Evolutionary conservation across 2,329 filamentous ascomycete genomes (phyloP).

Genomic region (Fusarium circinatum): DNA sequence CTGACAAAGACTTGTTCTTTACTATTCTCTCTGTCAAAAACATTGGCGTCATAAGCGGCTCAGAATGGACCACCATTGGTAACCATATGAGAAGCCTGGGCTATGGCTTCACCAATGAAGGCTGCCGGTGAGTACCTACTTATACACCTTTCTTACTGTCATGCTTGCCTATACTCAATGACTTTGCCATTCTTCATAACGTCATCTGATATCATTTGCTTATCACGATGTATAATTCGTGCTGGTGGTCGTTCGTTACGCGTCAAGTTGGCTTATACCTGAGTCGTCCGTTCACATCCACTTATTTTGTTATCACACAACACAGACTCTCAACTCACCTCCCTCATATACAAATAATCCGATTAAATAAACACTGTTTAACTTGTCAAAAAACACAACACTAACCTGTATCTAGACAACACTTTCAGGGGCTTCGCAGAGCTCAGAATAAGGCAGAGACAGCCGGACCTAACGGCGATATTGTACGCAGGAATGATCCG

Average conservation of each 20-base stretch:
- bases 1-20: slow-evolving; percentile 72
- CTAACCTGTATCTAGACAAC: slow-evolving; percentile 58
- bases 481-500: slow-evolving; percentile 58
- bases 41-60: slow-evolving; percentile 70
- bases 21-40: slow-evolving; percentile 71
- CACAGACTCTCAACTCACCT: background rate
- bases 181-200: background rate
- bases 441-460: slow-evolving; percentile 64
- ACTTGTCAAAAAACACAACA: background rate
- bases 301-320: background rate
- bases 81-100: slow-evolving; percentile 68
- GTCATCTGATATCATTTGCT: background rate
- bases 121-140: slow-evolving; percentile 64
- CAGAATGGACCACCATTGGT: slow-evolving; percentile 71
- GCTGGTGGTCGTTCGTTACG: slow-evolving; percentile 4
- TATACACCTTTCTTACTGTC: slow-evolving; percentile 9
- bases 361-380: background rate
- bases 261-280: slow-evolving; percentile 23
- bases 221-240: slow-evolving; percentile 12
- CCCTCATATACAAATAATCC: background rate
- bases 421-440: slow-evolving; percentile 68
- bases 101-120: slow-evolving; percentile 73
- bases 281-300: background rate
- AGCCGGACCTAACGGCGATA: slow-evolving; percentile 49
- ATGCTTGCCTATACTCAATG: background rate